Evolutionary conservation across 768 basidiomycete species (phyloP).

Genomic region (Thelephora ganbajun): DNA sequence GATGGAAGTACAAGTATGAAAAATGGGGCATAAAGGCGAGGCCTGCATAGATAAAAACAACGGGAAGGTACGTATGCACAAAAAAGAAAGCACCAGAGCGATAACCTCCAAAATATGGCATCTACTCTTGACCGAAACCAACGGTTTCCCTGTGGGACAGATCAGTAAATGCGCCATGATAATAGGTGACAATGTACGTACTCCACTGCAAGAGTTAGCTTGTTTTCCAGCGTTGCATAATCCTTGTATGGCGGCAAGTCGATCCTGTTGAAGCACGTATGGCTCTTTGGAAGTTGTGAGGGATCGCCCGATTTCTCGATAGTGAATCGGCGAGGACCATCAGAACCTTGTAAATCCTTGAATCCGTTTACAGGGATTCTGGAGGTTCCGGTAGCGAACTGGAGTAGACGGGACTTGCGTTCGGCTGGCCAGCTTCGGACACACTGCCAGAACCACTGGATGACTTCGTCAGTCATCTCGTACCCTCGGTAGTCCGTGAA

Average conservation of each 20-base stretch:
- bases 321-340: conserved; percentile 93
- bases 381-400: conserved; percentile 95
- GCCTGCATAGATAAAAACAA: too few relatives aligned
- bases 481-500: conserved; percentile 98
- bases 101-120: neutral
- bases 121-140: conserved; percentile 86
- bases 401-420: conserved; percentile 89
- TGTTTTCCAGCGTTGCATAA: conserved; percentile 87
- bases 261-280: conserved; percentile 92
- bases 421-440: conserved; percentile 96
- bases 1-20: too few relatives aligned
- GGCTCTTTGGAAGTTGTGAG: conserved; percentile 90
- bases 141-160: conserved; percentile 60
- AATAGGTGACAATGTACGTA: conserved; percentile 28
- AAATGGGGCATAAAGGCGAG: too few relatives aligned
- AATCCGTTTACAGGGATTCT: conserved; percentile 98
- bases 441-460: conserved; percentile 99
- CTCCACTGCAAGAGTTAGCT: conserved; percentile 90
- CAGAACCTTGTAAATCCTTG: conserved; percentile 96
- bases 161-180: neutral
- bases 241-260: conserved; percentile 98
- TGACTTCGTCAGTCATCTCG: conserved; percentile 88
- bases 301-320: conserved; percentile 98
- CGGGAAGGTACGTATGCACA: too few relatives aligned
- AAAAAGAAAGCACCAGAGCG: too few relatives aligned